phyloP scores from a whole-genome alignment of 1,284 basidiomycete genomes.

The Trichosporon coremiiforme region DNA sequence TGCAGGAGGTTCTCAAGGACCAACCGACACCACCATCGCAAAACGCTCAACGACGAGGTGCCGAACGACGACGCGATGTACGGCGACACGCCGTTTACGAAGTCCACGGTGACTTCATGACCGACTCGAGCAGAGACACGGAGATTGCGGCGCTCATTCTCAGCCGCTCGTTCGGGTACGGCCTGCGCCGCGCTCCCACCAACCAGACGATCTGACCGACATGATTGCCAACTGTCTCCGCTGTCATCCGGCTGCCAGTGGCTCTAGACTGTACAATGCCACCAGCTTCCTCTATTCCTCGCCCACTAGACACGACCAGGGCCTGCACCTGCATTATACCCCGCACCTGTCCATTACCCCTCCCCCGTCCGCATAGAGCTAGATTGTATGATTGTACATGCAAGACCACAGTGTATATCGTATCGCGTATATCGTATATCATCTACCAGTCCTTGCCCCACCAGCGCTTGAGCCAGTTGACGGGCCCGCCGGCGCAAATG shows the following conservation, averaged over 20 bases:
- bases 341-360: neutral
- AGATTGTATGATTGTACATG: conserved; percentile 3
- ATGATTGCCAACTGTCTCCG: neutral
- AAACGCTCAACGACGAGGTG: no score
- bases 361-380: neutral
- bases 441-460: conserved; percentile 22
- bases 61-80: neutral
- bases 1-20: neutral
- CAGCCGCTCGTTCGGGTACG: neutral
- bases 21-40: neutral
- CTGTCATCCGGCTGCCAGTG: neutral
- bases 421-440: neutral
- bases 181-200: neutral
- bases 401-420: neutral
- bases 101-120: neutral
- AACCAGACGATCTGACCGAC: neutral
- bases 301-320: no score
- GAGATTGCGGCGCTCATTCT: neutral
- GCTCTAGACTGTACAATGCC: neutral
- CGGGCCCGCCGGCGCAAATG: conserved; percentile 38
- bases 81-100: neutral
- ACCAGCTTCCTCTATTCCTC: neutral
- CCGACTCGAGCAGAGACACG: neutral
- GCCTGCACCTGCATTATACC: neutral
- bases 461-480: conserved; percentile 28